Evolutionary conservation across 139 green algal genomes (phyloP).

Genomic region (Pleodorina starrii): DNA sequence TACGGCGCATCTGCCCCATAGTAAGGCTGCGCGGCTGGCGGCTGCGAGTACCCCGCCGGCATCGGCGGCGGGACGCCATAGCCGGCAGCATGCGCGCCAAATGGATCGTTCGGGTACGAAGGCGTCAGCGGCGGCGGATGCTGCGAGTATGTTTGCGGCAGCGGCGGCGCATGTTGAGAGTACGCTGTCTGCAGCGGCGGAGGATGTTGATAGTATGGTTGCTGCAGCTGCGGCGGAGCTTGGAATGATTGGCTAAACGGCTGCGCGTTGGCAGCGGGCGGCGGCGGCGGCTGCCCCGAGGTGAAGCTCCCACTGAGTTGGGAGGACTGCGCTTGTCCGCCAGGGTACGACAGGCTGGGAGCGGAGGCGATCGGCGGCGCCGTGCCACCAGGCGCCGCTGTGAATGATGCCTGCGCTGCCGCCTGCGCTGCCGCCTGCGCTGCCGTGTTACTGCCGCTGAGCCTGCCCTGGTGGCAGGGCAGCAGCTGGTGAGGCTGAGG

Average conservation of each 20-base stretch:
- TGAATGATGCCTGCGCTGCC: not conserved
- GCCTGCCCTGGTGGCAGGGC: not conserved
- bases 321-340: not conserved
- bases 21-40: not conserved
- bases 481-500: conserved; percentile 16
- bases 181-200: no score
- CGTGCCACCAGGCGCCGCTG: not conserved
- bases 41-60: not conserved
- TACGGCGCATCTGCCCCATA: not conserved
- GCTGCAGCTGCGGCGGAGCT: no score
- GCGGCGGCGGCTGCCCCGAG: no score
- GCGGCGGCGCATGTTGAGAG: no score
- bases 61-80: not conserved
- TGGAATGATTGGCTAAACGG: no score
- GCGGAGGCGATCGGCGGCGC: no score
- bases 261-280: no score
- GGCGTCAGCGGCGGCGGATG: not conserved
- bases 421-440: not conserved
- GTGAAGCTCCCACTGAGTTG: not conserved
- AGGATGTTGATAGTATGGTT: no score
- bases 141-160: not conserved
- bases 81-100: not conserved
- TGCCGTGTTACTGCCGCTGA: not conserved
- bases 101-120: not conserved
- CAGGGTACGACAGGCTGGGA: not conserved